phyloP scores from a whole-genome alignment of 345 rosid genomes.

The Garcia nutans region DNA sequence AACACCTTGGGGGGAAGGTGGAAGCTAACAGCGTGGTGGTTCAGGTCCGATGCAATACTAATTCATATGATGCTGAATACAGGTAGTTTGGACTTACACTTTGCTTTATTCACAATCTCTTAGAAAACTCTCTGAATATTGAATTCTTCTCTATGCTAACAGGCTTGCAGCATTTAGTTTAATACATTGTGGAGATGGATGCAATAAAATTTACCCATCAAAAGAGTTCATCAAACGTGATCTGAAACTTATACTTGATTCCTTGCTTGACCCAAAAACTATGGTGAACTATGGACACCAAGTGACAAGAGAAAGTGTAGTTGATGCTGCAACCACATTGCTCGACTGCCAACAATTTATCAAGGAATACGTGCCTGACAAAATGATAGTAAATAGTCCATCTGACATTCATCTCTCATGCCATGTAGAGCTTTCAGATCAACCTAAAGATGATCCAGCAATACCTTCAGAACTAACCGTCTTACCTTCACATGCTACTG shows the following conservation, averaged over 20 bases:
- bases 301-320: conserved; percentile 35
- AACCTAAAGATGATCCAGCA: conserved; percentile 42
- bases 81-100: conserved; percentile 34
- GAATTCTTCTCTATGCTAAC: neutral
- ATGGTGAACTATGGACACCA: conserved; percentile 33
- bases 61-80: conserved; percentile 49
- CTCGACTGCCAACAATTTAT: conserved; percentile 76
- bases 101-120: neutral
- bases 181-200: conserved; percentile 25
- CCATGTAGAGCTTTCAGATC: conserved; percentile 49
- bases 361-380: conserved; percentile 42
- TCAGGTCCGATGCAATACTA: conserved; percentile 38
- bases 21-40: conserved; percentile 43
- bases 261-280: conserved; percentile 50
- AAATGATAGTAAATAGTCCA: conserved; percentile 20
- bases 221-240: conserved; percentile 50
- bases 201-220: conserved; percentile 32
- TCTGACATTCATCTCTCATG: conserved; percentile 44
- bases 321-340: conserved; percentile 52
- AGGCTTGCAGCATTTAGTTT: conserved; percentile 44
- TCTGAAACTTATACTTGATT: conserved; percentile 51
- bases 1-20: conserved; percentile 48
- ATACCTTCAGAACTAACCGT: conserved; percentile 57
- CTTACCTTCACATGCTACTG: conserved; percentile 53
- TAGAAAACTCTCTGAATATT: neutral